Conservation (phyloP, 2,329 filamentous ascomycete genomes). For the Ascosphaera apis region DNA sequence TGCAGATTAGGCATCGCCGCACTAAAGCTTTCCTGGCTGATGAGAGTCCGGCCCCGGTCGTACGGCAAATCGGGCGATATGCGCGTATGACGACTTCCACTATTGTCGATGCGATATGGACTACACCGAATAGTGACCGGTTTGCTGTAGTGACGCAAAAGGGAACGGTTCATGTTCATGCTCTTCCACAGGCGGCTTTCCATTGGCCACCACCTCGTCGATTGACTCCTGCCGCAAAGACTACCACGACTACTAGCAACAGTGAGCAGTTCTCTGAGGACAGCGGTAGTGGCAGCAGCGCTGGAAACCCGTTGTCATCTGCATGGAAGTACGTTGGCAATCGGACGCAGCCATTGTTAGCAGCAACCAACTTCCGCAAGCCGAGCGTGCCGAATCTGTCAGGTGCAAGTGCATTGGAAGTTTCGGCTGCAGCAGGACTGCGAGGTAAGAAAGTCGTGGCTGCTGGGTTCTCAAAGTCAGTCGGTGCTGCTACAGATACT, state of each 20-base stretch:
- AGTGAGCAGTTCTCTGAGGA: conserved; percentile 25
- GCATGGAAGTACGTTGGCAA: conserved; percentile 47
- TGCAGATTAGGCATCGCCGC: conserved; percentile 23
- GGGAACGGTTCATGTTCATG: conserved; percentile 83
- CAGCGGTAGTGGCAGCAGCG: conserved; percentile 10
- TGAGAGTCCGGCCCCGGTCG: conserved; percentile 16
- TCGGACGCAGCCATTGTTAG: conserved; percentile 36
- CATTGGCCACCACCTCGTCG: conserved; percentile 55
- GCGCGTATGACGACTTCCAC: conserved; percentile 78
- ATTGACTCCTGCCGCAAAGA: conserved; percentile 16
- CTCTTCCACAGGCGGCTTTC: conserved; percentile 61
- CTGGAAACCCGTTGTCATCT: conserved; percentile 38
- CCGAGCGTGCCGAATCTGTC: conserved; percentile 23
- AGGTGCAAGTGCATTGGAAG: conserved; percentile 20
- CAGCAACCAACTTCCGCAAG: conserved; percentile 35
- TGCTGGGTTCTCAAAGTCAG: conserved; percentile 26
- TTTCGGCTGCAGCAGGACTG: conserved; percentile 24
- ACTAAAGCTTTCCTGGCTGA: conserved; percentile 16
- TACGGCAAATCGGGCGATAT: conserved; percentile 72
- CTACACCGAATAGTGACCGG: conserved; percentile 54
- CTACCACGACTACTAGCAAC: conserved; percentile 11
- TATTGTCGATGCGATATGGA: conserved; percentile 80
- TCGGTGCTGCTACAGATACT: conserved; percentile 25
- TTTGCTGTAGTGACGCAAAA: conserved; percentile 79
- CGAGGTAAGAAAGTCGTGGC: conserved; percentile 25